Base-by-base conservation (phyloP, 495 filamentous ascomycete genomes). In the Annulohypoxylon nitens region DNA sequence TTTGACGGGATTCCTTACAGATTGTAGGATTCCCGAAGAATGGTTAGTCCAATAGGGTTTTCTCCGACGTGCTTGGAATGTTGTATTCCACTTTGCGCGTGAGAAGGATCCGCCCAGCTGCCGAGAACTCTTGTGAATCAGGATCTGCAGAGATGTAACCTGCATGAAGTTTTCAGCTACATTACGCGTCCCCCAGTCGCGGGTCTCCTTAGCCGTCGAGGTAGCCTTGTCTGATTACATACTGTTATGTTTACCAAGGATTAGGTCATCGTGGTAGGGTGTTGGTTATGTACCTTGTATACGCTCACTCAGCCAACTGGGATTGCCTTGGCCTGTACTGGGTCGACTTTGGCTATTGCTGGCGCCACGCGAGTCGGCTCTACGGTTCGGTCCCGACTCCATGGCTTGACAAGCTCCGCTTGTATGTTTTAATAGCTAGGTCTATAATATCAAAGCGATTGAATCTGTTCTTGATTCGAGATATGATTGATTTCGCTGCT, bases 181-280 rank as follows among this genome's bases (percentile, higher is more conserved):
- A 47, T 47, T 47, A 47, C 43, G 43, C 43, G 43, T 47, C 43
- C 43, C 43, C 43, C 43, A 47, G 43, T 47, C 2, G 43, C 43
- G 43, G 43, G 43, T 18, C n/a, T 47, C 16, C 43, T 47, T 20
- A 2, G 43, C 5, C 43, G 43, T 9, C 18, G 43, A 47, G 8
- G 16, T 4, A 16, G 41, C 41, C 41, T n/a, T 45, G 41, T n/a
- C 16, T 16, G 41, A 45, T 45, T 45, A 45, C 14, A 4, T 45
- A 45, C 41, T 45, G 14, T 45, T 45, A 11, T 10, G 37, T 45
- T n/a, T 16, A 45, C 41, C 41, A 45, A 16, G 41, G 12, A 45
- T 45, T 45, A 45, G 41, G 5, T 45, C 41, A 45, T 45, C 41
- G 41, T 45, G 41, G 41, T 45, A 45, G 37, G 37, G 16, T 16